Conservation (phyloP, 352 stramenopile genomes). For the Globisporangium spiculum region DNA sequence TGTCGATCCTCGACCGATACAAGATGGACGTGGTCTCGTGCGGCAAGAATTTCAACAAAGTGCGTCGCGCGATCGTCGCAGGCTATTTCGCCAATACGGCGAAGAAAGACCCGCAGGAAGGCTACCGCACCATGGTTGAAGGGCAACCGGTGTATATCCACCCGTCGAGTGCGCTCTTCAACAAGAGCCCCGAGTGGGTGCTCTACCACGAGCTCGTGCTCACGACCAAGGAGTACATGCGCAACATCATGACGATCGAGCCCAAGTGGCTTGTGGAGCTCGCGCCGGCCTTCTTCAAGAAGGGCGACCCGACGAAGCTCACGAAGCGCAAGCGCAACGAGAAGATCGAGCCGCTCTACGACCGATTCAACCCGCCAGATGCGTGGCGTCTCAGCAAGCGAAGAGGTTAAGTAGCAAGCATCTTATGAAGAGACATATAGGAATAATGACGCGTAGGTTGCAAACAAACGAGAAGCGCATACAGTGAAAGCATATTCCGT, state of each 20-base stretch:
- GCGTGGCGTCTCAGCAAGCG: constrained; percentile 96
- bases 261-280: constrained; percentile 99
- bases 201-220: constrained; percentile 98
- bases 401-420: constrained; percentile 68
- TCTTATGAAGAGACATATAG: neutral
- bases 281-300: constrained; percentile 95
- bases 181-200: constrained; percentile 98
- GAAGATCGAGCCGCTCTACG: constrained; percentile 99
- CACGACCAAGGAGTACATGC: constrained; percentile 99
- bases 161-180: constrained; percentile 96
- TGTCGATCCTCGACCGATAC: constrained; percentile 99
- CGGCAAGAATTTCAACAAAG: constrained; percentile 96
- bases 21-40: constrained; percentile 97
- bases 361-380: constrained; percentile 97
- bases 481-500: neutral
- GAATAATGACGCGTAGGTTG: neutral
- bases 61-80: constrained; percentile 96
- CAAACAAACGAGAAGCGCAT: neutral
- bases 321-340: constrained; percentile 98
- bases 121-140: constrained; percentile 98
- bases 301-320: constrained; percentile 97
- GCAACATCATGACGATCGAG: constrained; percentile 99
- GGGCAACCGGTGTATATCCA: constrained; percentile 99
- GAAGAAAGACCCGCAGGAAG: constrained; percentile 99
- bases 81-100: constrained; percentile 99